Evolutionary conservation across 192 early-diverging fungal species (phyloP).

Genomic region (Phlyctochytrium bullatum): DNA sequence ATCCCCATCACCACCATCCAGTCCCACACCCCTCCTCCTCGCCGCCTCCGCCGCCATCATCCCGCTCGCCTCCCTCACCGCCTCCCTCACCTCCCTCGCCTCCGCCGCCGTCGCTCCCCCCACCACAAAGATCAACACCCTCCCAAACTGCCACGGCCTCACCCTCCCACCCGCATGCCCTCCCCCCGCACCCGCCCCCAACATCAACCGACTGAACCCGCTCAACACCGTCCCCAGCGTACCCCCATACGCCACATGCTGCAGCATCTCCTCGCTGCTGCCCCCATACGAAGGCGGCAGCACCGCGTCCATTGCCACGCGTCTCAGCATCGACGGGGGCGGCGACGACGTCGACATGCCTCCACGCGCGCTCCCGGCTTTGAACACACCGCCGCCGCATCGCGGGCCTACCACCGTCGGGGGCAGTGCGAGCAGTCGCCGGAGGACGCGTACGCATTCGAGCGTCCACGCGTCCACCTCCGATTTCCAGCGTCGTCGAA

Average conservation of each 20-base stretch:
- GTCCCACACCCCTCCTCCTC: not conserved
- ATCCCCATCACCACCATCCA: not conserved
- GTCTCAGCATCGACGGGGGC: no score
- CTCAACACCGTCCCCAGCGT: conserved; percentile 20
- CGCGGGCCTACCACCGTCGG: no score
- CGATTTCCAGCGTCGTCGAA: not conserved
- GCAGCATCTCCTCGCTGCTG: not conserved
- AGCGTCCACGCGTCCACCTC: not conserved
- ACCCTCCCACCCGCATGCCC: no score
- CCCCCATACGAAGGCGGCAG: not conserved
- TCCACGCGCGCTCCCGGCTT: no score
- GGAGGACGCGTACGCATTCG: not conserved
- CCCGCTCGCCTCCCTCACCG: not conserved
- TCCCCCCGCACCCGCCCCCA: no score
- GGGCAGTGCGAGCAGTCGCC: no score
- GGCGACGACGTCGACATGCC: no score
- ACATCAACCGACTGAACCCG: no score
- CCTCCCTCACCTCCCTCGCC: not conserved
- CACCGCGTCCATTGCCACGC: not conserved
- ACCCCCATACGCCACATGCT: conserved; percentile 19
- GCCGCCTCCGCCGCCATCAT: not conserved
- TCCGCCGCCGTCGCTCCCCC: not conserved
- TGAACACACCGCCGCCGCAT: no score
- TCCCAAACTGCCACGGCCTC: not conserved
- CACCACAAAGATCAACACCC: not conserved